phyloP scores from a whole-genome alignment of 108 stramenopile species.

The Cyclotella distinguenda region DNA sequence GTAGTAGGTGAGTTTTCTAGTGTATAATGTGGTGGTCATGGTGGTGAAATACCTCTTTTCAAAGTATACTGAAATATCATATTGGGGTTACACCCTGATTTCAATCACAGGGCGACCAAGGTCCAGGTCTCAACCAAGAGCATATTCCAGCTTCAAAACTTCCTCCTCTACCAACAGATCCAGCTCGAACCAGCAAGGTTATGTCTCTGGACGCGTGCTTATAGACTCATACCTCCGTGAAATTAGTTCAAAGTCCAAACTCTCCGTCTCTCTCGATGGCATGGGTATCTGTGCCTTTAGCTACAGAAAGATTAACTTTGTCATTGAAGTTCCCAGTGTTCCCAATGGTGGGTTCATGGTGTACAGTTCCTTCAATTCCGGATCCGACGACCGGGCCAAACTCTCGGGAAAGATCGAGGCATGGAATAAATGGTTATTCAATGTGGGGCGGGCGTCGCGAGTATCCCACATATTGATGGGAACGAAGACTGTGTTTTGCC shows the following conservation, averaged over 20 bases:
- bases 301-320: slow-evolving; percentile 34
- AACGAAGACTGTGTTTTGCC: slow-evolving; percentile 35
- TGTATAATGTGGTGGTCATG: neutral
- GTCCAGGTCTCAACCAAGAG: slow-evolving; percentile 21
- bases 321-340: slow-evolving; percentile 39
- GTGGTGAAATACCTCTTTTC: neutral
- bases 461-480: slow-evolving; percentile 30
- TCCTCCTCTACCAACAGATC: slow-evolving; percentile 7
- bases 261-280: slow-evolving; percentile 35
- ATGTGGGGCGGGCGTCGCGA: slow-evolving; percentile 19
- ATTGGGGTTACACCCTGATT: neutral
- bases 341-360: slow-evolving; percentile 36
- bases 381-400: neutral
- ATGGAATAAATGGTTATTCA: slow-evolving; percentile 38
- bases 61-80: neutral
- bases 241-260: slow-evolving; percentile 32
- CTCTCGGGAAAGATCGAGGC: slow-evolving; percentile 27
- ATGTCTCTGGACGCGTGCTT: slow-evolving; percentile 27
- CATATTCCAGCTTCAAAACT: slow-evolving; percentile 20
- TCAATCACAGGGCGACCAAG: slow-evolving; percentile 32
- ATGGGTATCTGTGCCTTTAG: slow-evolving; percentile 46
- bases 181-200: neutral
- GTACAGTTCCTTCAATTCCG: slow-evolving; percentile 32
- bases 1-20: slow-evolving; percentile 22
- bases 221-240: slow-evolving; percentile 39